Percentiles rank a stretch among this genome's conserved stretches.
These are phyloP conservation scores for Ogataea neopini DNA, from an alignment of 805 yeast species.

Conservation along the genomic window DNA sequence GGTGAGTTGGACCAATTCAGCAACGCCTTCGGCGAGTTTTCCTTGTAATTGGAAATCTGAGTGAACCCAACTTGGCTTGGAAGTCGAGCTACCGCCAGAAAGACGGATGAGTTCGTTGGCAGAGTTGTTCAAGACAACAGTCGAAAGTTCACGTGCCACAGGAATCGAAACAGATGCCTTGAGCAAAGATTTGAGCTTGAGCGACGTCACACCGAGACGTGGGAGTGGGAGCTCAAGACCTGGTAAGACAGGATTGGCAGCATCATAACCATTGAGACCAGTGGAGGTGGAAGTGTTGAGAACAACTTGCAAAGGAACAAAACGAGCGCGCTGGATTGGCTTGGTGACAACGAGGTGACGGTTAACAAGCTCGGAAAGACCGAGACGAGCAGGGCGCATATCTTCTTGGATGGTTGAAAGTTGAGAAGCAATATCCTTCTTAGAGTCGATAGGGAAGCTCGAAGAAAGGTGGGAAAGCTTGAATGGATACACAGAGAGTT, in stretches of 20 bases:
- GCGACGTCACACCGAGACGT: slow-evolving; percentile 66
- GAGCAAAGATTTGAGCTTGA: slow-evolving; percentile 63
- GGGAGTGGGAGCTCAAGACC: slow-evolving; percentile 80
- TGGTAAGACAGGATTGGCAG: slow-evolving; percentile 61
- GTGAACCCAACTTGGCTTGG: slow-evolving; percentile 86
- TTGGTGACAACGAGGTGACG: slow-evolving; percentile 74
- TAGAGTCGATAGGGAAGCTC: slow-evolving; percentile 56
- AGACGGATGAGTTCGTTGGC: slow-evolving; percentile 66
- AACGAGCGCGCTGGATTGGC: slow-evolving; percentile 71
- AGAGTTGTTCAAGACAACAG: slow-evolving; percentile 59
- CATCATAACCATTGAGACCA: slow-evolving; percentile 67
- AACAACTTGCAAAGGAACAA: slow-evolving; percentile 67
- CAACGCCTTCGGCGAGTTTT: slow-evolving; percentile 44
- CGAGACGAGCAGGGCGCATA: slow-evolving; percentile 64
- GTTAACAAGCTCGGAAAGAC: slow-evolving; percentile 76
- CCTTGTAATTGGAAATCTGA: slow-evolving; percentile 66
- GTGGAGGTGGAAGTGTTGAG: slow-evolving; percentile 65
- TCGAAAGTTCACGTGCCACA: slow-evolving; percentile 77
- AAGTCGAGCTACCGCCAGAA: slow-evolving; percentile 72
- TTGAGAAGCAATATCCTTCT: slow-evolving; percentile 40
- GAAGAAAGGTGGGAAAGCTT: slow-evolving; percentile 73
- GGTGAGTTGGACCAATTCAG: slow-evolving; percentile 56
- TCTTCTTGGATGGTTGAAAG: slow-evolving; percentile 51
- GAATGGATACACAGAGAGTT: slow-evolving; percentile 87
- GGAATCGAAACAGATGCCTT: slow-evolving; percentile 53